Evolutionary conservation across 768 basidiomycete genomes (phyloP).

Genomic region (Tylopilus vinaceipallidus): DNA sequence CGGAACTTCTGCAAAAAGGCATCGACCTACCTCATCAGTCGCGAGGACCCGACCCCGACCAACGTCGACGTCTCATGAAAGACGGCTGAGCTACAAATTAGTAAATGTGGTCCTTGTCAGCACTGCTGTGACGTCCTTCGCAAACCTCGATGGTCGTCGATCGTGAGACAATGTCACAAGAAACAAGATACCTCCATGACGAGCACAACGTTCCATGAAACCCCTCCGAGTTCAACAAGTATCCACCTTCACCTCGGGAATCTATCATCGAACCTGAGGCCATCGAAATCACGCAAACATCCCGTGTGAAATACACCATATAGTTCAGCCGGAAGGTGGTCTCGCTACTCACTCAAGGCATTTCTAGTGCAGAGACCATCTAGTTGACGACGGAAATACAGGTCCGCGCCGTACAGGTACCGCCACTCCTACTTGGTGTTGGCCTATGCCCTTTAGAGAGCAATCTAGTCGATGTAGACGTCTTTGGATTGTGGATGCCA

Average conservation of each 20-base stretch:
- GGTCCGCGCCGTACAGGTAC: too few relatives aligned
- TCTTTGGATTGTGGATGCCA: too few relatives aligned
- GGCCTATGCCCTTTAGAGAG: too few relatives aligned
- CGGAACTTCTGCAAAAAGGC: constrained; percentile 41
- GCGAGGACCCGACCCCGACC: constrained; percentile 83
- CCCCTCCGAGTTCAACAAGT: constrained; percentile 98
- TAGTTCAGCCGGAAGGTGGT: too few relatives aligned
- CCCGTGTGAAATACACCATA: too few relatives aligned
- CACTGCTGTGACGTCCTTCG: constrained; percentile 97
- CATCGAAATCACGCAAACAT: neutral
- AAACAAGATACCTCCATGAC: constrained; percentile 98
- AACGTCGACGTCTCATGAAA: constrained; percentile 72
- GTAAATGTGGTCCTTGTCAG: constrained; percentile 97
- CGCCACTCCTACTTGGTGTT: too few relatives aligned
- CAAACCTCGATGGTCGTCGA: constrained; percentile 99
- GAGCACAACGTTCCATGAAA: constrained; percentile 99
- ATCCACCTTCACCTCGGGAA: constrained; percentile 98
- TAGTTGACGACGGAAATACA: too few relatives aligned
- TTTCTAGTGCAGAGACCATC: too few relatives aligned
- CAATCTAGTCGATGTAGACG: too few relatives aligned
- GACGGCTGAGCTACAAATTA: constrained; percentile 94
- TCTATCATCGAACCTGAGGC: constrained; percentile 53
- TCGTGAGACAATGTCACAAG: constrained; percentile 98
- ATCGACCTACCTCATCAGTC: constrained; percentile 53
- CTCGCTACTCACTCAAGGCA: too few relatives aligned